Base-by-base conservation (phyloP, 306 rosid species). In the Quercus parvula region DNA sequence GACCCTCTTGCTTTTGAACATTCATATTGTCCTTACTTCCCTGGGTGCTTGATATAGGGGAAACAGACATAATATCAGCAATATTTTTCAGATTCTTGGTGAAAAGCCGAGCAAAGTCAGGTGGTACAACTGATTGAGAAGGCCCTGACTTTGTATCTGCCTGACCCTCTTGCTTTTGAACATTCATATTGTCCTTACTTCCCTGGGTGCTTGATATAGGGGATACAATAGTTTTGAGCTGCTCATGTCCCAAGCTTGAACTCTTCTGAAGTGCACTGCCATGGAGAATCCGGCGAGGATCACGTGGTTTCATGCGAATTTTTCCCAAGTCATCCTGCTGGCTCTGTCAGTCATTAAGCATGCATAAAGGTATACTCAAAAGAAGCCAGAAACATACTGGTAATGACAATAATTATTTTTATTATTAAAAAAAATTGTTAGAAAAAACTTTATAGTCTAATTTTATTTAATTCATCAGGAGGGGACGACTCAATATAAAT, bases 261-360 rank as follows among this genome's bases (percentile, higher is more conserved):
- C 75, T 78, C 82, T 87, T 93, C 51, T 87, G 96, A 58, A 87
- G 83, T 68, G 87, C 56, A 85, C 70, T 85, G 62, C 84, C 85
- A 58, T 89, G 99, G 75, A 96, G 97, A 78, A 89, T 67, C 41
- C 98, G 97, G n/a, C 99, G 94, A 63, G 99, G 99, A 75, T 96
- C 99, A 15, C 99, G 95, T 11, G 92, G 99, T 87, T 95, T 96
- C 99, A 96, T 96, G 77, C 97, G 96, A 82, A 93, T 81, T 84
- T 89, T 96, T 51, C 90, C 92, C 11, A 83, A 51, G 49, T 90
- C 93, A 38, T 87, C 97, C 70, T 84, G 94, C 38, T 73, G 71
- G 79, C 68, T 73, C 84, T 86, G 94, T 38, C 35, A 20, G 35
- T 69, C 44, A 74, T 74, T 73, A 70, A 80, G 38, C 78, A 62